Evolutionary conservation across 2,329 filamentous ascomycete species (phyloP).

Genomic region (Diaporthe caulivora): DNA sequence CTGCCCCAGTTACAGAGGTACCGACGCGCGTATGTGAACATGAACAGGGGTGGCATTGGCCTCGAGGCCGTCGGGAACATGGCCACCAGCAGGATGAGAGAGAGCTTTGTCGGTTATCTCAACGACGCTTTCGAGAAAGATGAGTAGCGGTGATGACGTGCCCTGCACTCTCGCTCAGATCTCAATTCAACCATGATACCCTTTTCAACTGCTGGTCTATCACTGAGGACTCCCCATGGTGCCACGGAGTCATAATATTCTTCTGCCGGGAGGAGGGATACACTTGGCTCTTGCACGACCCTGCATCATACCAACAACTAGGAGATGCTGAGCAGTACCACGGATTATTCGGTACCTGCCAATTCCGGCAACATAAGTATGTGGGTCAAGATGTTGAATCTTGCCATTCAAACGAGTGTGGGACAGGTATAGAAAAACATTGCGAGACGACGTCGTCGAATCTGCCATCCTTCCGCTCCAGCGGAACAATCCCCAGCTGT

Average conservation of each 20-base stretch:
- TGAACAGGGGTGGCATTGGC: slow-evolving; percentile 79
- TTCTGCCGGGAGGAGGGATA: not conserved
- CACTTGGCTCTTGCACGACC: not conserved
- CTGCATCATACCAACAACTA: not conserved
- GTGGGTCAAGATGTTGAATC: slow-evolving; percentile 27
- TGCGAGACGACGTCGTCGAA: not conserved
- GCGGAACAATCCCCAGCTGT: not conserved
- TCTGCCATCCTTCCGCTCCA: not conserved
- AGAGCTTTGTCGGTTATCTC: slow-evolving; percentile 75
- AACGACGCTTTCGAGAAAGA: slow-evolving; percentile 75
- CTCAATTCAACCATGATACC: slow-evolving; percentile 36
- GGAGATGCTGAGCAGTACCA: not conserved
- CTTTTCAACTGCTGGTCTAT: not conserved
- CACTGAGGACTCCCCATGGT: not conserved
- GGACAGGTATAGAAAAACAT: not conserved
- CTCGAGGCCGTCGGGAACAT: slow-evolving; percentile 67
- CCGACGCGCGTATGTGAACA: slow-evolving; percentile 79
- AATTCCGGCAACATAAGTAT: not conserved
- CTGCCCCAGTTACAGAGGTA: slow-evolving; percentile 83
- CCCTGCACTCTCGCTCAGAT: slow-evolving; percentile 4
- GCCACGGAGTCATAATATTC: not conserved
- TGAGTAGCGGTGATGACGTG: slow-evolving; percentile 50
- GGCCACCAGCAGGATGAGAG: slow-evolving; percentile 66
- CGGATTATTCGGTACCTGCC: not conserved
- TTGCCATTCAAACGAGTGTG: not conserved